A percentile compares a stretch with the other conserved stretches of the same genome.
phyloP scores from a whole-genome alignment of 2,329 filamentous ascomycete species.

The Sporothrix inflata region DNA sequence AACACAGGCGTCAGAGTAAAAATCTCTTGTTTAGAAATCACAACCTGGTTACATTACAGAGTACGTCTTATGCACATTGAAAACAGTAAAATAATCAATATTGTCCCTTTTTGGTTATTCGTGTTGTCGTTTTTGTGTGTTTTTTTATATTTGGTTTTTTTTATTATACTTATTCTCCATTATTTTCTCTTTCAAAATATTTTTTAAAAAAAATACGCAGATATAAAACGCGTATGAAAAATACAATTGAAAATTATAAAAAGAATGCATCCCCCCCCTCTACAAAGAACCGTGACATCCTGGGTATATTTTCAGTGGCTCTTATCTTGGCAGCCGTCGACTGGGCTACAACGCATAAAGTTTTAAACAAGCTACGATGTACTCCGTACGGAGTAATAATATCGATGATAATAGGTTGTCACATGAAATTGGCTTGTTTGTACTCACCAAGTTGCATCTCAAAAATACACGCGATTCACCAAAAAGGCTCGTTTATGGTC shows the following conservation, averaged over 20 bases:
- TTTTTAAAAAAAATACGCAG: too few relatives aligned
- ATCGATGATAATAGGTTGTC: background rate
- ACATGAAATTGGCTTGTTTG: too few relatives aligned
- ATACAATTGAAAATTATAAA: too few relatives aligned
- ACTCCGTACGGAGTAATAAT: background rate
- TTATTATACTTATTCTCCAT: background rate
- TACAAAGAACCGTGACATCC: background rate
- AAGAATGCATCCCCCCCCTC: too few relatives aligned
- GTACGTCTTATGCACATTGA: background rate
- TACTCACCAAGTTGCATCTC: too few relatives aligned
- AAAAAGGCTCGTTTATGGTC: background rate
- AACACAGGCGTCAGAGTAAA: background rate
- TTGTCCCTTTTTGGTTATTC: too few relatives aligned
- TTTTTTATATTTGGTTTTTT: background rate
- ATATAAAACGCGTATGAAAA: background rate
- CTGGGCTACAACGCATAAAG: conserved; percentile 2
- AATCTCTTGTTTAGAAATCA: background rate
- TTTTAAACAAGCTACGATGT: background rate
- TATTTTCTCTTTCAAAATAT: background rate
- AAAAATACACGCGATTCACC: too few relatives aligned
- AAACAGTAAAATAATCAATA: too few relatives aligned
- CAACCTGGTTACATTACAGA: background rate
- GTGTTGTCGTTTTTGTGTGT: too few relatives aligned
- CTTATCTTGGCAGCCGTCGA: background rate
- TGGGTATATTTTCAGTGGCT: too few relatives aligned